Percentiles rank a stretch among this genome's conserved stretches.
Conservation (phyloP, 306 rosid species). For the Sicyos edulis region DNA sequence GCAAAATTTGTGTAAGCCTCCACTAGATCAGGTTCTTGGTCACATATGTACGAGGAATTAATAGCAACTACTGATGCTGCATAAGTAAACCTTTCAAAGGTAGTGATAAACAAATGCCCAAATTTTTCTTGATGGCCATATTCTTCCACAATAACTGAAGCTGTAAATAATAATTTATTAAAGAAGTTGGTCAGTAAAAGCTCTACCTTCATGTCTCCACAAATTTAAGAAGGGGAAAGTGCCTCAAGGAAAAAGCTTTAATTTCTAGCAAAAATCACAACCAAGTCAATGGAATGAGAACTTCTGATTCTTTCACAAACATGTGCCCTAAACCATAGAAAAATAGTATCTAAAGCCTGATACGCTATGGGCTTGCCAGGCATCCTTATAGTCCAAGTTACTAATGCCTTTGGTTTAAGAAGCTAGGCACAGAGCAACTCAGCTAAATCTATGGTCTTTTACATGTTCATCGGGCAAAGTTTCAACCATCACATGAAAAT, state of each 20-base stretch:
- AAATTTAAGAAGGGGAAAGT: not conserved
- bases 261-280: not conserved
- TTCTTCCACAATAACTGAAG: slow-evolving; percentile 87
- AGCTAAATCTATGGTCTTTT: no score
- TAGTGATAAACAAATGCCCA: slow-evolving; percentile 71
- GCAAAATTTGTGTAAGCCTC: slow-evolving; percentile 94
- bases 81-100: slow-evolving; percentile 81
- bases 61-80: slow-evolving; percentile 83
- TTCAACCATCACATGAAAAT: no score
- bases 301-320: not conserved
- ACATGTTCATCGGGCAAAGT: no score
- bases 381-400: no score
- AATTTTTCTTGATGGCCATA: slow-evolving; percentile 76
- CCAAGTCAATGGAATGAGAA: not conserved
- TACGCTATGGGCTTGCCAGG: no score
- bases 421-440: no score
- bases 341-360: no score
- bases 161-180: slow-evolving; percentile 42
- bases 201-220: not conserved
- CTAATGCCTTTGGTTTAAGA: no score
- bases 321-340: not conserved
- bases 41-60: slow-evolving; percentile 88
- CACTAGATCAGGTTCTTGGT: slow-evolving; percentile 98
- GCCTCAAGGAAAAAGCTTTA: not conserved
- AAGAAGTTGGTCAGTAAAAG: slow-evolving; percentile 5